Evolutionary conservation across 257 asterid genomes (phyloP).

Genomic region (Ballota nigra): DNA sequence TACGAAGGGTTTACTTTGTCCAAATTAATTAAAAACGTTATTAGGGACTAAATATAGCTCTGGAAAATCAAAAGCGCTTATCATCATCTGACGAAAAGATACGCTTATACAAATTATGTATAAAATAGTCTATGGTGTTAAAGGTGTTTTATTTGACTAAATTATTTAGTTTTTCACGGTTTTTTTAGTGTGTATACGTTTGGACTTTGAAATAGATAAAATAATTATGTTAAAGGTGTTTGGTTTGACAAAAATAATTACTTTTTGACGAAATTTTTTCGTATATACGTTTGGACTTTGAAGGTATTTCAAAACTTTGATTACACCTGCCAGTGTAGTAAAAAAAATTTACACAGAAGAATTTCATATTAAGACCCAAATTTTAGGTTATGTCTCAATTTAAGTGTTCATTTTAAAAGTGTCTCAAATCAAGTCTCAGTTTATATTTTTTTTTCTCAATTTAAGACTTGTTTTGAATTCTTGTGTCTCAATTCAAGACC

Average conservation of each 20-base stretch:
- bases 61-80: constrained; percentile 1
- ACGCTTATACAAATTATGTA: background rate
- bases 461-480: no score
- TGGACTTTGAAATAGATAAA: background rate
- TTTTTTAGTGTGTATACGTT: background rate
- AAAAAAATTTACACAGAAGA: no score
- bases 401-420: no score
- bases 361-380: no score
- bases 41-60: background rate
- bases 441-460: no score
- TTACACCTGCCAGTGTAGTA: background rate
- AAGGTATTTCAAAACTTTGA: background rate
- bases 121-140: background rate
- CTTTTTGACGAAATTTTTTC: no score
- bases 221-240: background rate
- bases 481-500: no score
- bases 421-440: no score
- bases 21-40: background rate
- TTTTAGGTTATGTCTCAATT: no score
- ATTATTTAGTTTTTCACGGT: background rate
- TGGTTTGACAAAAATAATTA: background rate
- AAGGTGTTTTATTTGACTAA: background rate
- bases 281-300: background rate
- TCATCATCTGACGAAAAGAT: background rate
- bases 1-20: background rate